Evolutionary conservation across 2,329 filamentous ascomycete genomes (phyloP).

Genomic region (Cadophora gregata): DNA sequence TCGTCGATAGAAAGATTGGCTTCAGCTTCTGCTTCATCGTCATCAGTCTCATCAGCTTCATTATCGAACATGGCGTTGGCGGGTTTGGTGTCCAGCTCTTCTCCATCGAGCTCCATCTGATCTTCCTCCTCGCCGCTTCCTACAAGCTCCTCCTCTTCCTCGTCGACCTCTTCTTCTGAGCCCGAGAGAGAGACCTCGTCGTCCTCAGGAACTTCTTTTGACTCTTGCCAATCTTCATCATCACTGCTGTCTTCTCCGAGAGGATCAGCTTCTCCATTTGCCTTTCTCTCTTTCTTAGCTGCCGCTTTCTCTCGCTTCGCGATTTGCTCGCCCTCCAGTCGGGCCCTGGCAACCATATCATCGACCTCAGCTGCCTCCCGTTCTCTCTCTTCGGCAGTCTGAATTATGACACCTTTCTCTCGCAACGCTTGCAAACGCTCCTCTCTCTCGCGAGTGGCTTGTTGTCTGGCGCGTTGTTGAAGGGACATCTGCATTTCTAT

Average conservation of each 20-base stretch:
- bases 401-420: slow-evolving; percentile 79
- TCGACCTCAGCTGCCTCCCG: slow-evolving; percentile 84
- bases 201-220: slow-evolving; percentile 48
- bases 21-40: slow-evolving; percentile 42
- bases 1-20: slow-evolving; percentile 43
- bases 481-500: slow-evolving; percentile 73
- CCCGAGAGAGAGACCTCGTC: slow-evolving; percentile 49
- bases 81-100: slow-evolving; percentile 45
- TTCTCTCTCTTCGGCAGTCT: slow-evolving; percentile 86
- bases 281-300: slow-evolving; percentile 66
- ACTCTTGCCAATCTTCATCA: slow-evolving; percentile 59
- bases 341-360: slow-evolving; percentile 83
- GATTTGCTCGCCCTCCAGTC: slow-evolving; percentile 80
- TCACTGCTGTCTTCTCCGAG: slow-evolving; percentile 58
- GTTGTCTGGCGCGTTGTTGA: slow-evolving; percentile 74
- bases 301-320: slow-evolving; percentile 77
- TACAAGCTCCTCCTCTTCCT: slow-evolving; percentile 42
- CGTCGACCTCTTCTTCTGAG: slow-evolving; percentile 48
- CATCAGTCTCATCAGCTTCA: slow-evolving; percentile 48
- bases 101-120: slow-evolving; percentile 51
- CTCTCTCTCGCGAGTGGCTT: slow-evolving; percentile 79
- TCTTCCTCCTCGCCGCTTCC: slow-evolving; percentile 51
- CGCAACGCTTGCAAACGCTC: slow-evolving; percentile 78
- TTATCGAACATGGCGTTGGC: slow-evolving; percentile 41
- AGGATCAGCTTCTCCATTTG: slow-evolving; percentile 49